Percentiles rank a stretch among this genome's conserved stretches.
These are phyloP conservation scores for Phytopythium helicoides DNA, from an alignment of 352 stramenopile genomes.

Conservation along the genomic window DNA sequence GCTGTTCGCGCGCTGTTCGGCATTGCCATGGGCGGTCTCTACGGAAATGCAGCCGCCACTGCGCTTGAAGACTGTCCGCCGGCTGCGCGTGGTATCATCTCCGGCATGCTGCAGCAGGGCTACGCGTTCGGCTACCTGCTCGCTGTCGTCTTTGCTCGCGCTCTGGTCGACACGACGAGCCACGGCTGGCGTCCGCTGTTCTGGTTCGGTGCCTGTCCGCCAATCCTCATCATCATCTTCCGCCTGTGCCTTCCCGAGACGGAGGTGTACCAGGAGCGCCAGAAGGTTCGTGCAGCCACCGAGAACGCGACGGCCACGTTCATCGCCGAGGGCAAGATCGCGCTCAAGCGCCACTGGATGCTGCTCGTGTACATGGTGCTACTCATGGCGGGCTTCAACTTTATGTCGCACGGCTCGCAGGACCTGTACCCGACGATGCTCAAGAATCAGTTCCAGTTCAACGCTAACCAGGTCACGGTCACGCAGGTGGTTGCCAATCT, in stretches of 20 bases:
- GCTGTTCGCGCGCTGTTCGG: slow-evolving; percentile 29
- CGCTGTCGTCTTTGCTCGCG: slow-evolving; percentile 34
- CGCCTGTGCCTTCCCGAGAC: slow-evolving; percentile 35
- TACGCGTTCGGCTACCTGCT: slow-evolving; percentile 48
- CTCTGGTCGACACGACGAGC: slow-evolving; percentile 36
- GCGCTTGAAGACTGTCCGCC: slow-evolving; percentile 41
- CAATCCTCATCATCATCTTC: slow-evolving; percentile 43
- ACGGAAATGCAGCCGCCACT: slow-evolving; percentile 42
- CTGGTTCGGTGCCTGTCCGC: no score
- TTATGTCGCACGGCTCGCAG: slow-evolving; percentile 45
- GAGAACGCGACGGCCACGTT: slow-evolving; percentile 32
- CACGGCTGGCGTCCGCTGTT: slow-evolving; percentile 45
- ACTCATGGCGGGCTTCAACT: no score
- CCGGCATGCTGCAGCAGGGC: slow-evolving; percentile 51
- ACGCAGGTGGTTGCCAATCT: slow-evolving; percentile 49
- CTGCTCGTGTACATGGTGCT: no score
- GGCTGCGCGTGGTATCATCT: slow-evolving; percentile 42
- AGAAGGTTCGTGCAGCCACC: slow-evolving; percentile 26
- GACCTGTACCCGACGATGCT: slow-evolving; percentile 36
- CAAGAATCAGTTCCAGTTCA: slow-evolving; percentile 45
- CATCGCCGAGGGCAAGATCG: slow-evolving; percentile 39
- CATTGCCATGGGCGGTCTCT: slow-evolving; percentile 52
- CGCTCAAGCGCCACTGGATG: slow-evolving; percentile 29
- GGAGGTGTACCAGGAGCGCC: slow-evolving; percentile 39
- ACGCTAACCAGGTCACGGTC: slow-evolving; percentile 39